Percentiles rank a stretch among this genome's conserved stretches.
These are phyloP conservation scores for Curvularia eragrostidis DNA, from an alignment of 2,329 filamentous ascomycete species.

Conservation along the genomic window DNA sequence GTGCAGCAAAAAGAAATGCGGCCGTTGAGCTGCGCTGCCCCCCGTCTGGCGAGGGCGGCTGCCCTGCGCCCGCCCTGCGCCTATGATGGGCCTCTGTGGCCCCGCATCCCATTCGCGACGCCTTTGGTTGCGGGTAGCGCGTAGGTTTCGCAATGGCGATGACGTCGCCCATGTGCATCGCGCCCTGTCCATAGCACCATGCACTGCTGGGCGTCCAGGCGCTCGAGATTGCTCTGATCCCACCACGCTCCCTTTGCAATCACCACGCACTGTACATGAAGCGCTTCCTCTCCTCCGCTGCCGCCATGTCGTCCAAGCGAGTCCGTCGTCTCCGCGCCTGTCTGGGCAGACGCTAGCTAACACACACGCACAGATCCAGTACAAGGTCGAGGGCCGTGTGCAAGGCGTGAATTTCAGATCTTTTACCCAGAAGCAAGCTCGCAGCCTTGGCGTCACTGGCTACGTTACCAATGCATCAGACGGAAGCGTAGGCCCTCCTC, in stretches of 20 bases:
- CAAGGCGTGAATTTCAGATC: slow-evolving; percentile 61
- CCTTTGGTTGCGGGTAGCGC: too few relatives aligned
- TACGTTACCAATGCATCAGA: slow-evolving; percentile 56
- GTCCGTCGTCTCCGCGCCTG: slow-evolving; percentile 28
- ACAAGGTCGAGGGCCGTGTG: slow-evolving; percentile 56
- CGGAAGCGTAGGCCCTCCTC: slow-evolving; percentile 47
- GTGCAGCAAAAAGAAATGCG: slow-evolving; percentile 7
- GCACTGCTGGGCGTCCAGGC: background rate
- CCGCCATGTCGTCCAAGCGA: slow-evolving; percentile 46
- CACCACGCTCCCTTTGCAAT: background rate
- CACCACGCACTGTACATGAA: slow-evolving; percentile 18
- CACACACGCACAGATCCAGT: slow-evolving; percentile 51
- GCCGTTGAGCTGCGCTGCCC: background rate
- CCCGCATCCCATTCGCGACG: slow-evolving; percentile 17
- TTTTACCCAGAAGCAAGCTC: slow-evolving; percentile 54
- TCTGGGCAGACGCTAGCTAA: slow-evolving; percentile 29
- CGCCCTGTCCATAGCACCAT: background rate
- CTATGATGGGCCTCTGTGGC: slow-evolving; percentile 8
- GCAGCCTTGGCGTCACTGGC: slow-evolving; percentile 54
- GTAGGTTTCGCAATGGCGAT: slow-evolving; percentile 11
- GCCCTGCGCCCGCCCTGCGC: background rate
- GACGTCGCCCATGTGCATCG: slow-evolving; percentile 16
- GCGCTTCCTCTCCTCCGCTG: slow-evolving; percentile 37
- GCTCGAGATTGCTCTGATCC: background rate
- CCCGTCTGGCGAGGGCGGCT: background rate